Evolutionary conservation across 805 yeast species (phyloP).

Genomic region (Suhomyces sp.): DNA sequence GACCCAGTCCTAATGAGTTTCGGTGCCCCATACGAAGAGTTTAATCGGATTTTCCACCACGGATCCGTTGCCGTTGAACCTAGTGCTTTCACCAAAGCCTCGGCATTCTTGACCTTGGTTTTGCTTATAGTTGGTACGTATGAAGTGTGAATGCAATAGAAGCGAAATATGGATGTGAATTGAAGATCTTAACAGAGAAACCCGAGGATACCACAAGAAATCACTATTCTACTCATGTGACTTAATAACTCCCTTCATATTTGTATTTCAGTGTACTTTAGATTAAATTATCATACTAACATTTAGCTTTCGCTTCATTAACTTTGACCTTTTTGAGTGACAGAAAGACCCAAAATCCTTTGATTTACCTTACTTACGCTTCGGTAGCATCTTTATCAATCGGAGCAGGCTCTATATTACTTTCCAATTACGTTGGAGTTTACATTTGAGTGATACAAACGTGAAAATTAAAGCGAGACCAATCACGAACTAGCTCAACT

Average conservation of each 20-base stretch:
- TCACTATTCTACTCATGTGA: too few species aligned
- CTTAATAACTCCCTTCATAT: too few species aligned
- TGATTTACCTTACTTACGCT: constrained; percentile 28
- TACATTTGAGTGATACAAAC: constrained; percentile 29
- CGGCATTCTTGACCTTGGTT: constrained; percentile 21
- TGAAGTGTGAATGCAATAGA: background rate
- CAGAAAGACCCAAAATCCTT: constrained; percentile 23
- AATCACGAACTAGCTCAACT: too few species aligned
- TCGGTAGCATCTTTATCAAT: constrained; percentile 37
- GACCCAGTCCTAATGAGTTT: constrained; percentile 14
- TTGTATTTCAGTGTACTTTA: background rate
- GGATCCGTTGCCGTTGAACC: constrained; percentile 25
- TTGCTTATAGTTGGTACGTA: constrained; percentile 25
- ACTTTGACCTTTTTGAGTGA: constrained; percentile 30
- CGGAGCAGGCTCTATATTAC: constrained; percentile 37
- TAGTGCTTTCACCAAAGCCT: constrained; percentile 15
- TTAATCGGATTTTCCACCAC: constrained; percentile 18
- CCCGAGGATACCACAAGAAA: too few species aligned
- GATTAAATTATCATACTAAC: constrained; percentile 16
- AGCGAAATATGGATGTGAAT: background rate
- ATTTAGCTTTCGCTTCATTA: constrained; percentile 28
- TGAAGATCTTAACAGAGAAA: too few species aligned
- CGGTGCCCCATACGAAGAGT: constrained; percentile 31
- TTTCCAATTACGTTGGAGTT: constrained; percentile 44
- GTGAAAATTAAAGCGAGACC: too few species aligned